A percentile compares a stretch with the other conserved stretches of the same genome.
phyloP scores from a whole-genome alignment of 441 rosid species.

The Erodium texanum region DNA sequence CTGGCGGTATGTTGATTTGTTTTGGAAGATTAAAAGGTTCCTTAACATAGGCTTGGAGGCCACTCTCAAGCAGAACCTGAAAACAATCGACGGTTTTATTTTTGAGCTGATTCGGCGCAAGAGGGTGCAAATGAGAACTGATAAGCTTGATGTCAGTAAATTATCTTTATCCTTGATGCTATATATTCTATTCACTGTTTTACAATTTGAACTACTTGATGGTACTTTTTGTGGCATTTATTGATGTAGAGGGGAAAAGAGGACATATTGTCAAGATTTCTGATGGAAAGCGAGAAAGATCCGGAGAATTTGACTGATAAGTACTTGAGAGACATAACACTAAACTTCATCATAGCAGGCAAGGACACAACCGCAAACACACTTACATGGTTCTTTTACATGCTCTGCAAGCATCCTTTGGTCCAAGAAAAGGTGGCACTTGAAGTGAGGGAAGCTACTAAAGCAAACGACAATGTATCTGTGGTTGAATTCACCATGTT shows the following conservation, averaged over 20 bases:
- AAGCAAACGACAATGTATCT: background rate
- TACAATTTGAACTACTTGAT: background rate
- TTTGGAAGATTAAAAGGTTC: conserved; percentile 30
- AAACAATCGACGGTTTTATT: conserved; percentile 25
- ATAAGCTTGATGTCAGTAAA: conserved; percentile 15
- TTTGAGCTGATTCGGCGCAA: conserved; percentile 24
- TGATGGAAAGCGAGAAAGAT: conserved; percentile 32
- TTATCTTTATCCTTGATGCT: background rate
- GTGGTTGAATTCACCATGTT: conserved; percentile 20
- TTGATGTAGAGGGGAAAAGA: conserved; percentile 28
- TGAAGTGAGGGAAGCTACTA: conserved; percentile 23
- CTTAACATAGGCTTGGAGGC: conserved; percentile 34
- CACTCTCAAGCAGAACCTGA: conserved; percentile 26
- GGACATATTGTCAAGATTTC: conserved; percentile 32
- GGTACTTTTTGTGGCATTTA: conserved; percentile 5
- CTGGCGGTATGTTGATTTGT: conserved; percentile 27
- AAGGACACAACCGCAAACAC: conserved; percentile 29
- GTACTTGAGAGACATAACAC: conserved; percentile 37
- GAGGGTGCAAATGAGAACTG: conserved; percentile 27
- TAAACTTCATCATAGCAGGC: conserved; percentile 33
- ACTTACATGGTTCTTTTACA: conserved; percentile 36
- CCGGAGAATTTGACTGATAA: conserved; percentile 28
- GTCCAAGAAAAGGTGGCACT: conserved; percentile 31
- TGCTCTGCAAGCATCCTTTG: conserved; percentile 29
- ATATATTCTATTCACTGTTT: background rate